Conservation (phyloP, 306 rosid genomes). For the Ochetophila trinervis region DNA sequence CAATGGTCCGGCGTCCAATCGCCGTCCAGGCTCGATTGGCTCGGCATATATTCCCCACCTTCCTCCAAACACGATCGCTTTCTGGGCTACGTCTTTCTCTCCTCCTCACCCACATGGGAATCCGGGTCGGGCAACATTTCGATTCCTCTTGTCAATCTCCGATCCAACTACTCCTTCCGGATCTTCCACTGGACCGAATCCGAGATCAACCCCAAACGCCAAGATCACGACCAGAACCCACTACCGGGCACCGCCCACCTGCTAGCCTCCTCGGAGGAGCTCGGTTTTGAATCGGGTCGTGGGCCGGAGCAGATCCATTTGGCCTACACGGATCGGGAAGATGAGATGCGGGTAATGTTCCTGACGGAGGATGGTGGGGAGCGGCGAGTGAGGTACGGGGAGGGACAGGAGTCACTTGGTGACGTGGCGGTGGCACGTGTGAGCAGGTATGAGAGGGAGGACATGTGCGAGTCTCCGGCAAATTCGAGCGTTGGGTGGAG, state of each 20-base stretch:
- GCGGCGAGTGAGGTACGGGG: constrained; percentile 54
- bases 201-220: constrained; percentile 54
- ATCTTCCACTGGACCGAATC: constrained; percentile 69
- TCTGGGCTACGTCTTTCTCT: constrained; percentile 77
- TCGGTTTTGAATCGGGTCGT: constrained; percentile 34
- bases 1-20: constrained; percentile 61
- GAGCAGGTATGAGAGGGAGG: constrained; percentile 62
- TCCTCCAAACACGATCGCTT: constrained; percentile 48
- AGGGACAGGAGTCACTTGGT: constrained; percentile 29
- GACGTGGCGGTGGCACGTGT: constrained; percentile 47
- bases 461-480: constrained; percentile 89
- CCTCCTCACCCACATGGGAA: constrained; percentile 47
- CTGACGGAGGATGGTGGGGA: constrained; percentile 40
- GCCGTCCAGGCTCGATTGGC: constrained; percentile 77
- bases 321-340: constrained; percentile 46
- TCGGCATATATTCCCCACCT: constrained; percentile 81
- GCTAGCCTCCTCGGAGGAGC: constrained; percentile 43
- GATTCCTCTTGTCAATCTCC: constrained; percentile 63
- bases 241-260: constrained; percentile 54
- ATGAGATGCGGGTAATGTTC: constrained; percentile 86
- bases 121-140: constrained; percentile 69
- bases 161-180: constrained; percentile 78
- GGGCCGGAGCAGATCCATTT: constrained; percentile 86
- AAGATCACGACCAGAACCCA: constrained; percentile 74
- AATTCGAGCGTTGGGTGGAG: constrained; percentile 74